A percentile compares a stretch with the other conserved stretches of the same genome.
These are phyloP conservation scores for Backusella tarrabulga DNA, from an alignment of 192 early-diverging fungal genomes.

Conservation along the genomic window DNA sequence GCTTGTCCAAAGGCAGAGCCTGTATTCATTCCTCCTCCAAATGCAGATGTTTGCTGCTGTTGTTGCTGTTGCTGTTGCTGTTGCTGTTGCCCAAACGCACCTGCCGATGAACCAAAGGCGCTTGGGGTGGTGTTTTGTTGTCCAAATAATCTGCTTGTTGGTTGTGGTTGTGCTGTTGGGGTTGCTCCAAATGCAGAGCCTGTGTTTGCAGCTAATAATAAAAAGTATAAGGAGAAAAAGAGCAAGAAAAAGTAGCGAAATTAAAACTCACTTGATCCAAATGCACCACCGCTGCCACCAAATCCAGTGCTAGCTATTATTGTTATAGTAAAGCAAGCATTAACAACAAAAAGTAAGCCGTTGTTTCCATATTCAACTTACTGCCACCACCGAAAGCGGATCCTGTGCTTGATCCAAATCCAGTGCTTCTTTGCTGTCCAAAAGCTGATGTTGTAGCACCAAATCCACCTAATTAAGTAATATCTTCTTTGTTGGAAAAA, in stretches of 20 bases:
- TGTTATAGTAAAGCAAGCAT: background rate
- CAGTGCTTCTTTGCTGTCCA: constrained; percentile 35
- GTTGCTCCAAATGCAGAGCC: constrained; percentile 44
- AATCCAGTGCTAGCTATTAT: constrained; percentile 5
- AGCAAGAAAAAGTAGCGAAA: background rate
- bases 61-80: constrained; percentile 23
- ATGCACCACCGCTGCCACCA: constrained; percentile 8
- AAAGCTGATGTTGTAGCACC: constrained; percentile 14
- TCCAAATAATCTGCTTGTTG: constrained; percentile 31
- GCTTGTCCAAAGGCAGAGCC: constrained; percentile 44
- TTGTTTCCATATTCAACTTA: background rate
- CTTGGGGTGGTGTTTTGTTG: constrained; percentile 26
- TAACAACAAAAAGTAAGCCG: background rate
- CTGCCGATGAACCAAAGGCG: constrained; percentile 44
- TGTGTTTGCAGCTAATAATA: constrained; percentile 12
- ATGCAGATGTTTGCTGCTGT: constrained; percentile 35
- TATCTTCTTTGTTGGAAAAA: background rate
- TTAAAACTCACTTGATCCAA: constrained; percentile 15
- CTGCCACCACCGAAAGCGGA: constrained; percentile 23
- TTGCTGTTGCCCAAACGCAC: constrained; percentile 16
- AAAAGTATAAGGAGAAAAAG: background rate
- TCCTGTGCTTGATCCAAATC: constrained; percentile 38
- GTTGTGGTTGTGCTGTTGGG: background rate
- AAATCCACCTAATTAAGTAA: background rate
- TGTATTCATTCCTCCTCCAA: constrained; percentile 27